phyloP scores from a whole-genome alignment of 306 rosid species.

The Ormosia semicastrata region DNA sequence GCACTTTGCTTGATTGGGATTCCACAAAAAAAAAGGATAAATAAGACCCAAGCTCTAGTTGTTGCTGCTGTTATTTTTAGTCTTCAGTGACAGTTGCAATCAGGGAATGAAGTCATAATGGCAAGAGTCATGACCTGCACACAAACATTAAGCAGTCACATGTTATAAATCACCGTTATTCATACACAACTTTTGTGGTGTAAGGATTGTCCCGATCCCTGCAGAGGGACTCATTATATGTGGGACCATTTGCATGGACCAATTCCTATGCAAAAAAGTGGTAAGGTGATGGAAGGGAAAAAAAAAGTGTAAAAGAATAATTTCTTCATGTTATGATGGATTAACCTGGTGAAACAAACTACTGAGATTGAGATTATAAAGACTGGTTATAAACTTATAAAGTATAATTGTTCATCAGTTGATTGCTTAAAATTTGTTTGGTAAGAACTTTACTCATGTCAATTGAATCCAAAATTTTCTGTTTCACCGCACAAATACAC shows the following conservation, averaged over 20 bases:
- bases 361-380: background rate
- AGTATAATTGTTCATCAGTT: background rate
- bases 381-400: background rate
- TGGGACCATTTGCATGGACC: background rate
- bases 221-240: background rate
- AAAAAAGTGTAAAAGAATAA: too few relatives aligned
- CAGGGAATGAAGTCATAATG: slow-evolving; percentile 53
- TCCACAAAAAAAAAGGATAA: background rate
- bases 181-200: background rate
- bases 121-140: slow-evolving; percentile 66
- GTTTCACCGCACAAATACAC: too few relatives aligned
- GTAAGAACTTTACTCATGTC: background rate
- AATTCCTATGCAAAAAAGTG: background rate
- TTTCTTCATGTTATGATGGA: too few relatives aligned
- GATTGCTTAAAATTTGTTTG: background rate
- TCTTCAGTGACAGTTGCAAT: slow-evolving; percentile 10
- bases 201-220: background rate
- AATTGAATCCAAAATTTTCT: background rate
- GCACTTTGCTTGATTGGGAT: background rate
- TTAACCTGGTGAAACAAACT: too few relatives aligned
- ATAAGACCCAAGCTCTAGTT: background rate
- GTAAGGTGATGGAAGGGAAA: background rate
- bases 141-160: background rate
- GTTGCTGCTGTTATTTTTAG: background rate
- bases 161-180: background rate